Percentiles rank a stretch among this genome's conserved stretches.
These are phyloP conservation scores for Daldinia childiae DNA, from an alignment of 495 filamentous ascomycete species.

Conservation along the genomic window DNA sequence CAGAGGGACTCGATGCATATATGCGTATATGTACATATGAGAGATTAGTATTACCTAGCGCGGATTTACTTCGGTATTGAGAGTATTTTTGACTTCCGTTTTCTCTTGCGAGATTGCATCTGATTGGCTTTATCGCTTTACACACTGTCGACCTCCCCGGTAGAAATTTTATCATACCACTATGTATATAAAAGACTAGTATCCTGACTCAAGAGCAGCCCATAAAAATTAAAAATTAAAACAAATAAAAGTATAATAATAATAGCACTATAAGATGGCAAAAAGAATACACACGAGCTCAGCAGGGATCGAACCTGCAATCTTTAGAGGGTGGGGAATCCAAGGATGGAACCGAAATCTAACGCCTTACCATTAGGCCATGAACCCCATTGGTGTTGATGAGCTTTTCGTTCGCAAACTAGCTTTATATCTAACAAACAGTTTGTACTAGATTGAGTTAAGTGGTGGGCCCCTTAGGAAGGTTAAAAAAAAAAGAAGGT, in stretches of 20 bases:
- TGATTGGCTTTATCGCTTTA: conserved; percentile 16
- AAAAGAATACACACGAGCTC: conserved; percentile 25
- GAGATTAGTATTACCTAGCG: not conserved
- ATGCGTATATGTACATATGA: not conserved
- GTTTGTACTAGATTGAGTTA: not conserved
- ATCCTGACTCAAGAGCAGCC: not conserved
- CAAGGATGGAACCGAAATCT: conserved; percentile 31
- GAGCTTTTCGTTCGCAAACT: not conserved
- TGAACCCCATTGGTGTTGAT: conserved; percentile 21
- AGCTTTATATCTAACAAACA: not conserved
- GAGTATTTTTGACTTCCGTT: conserved; percentile 7
- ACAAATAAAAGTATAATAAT: not conserved
- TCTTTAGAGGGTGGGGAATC: conserved; percentile 29
- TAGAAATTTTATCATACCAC: not conserved
- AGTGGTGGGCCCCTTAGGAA: not conserved
- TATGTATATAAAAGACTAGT: not conserved
- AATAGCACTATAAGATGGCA: not conserved
- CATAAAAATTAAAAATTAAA: not conserved
- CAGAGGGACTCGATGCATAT: too few species aligned
- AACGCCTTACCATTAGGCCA: conserved; percentile 41
- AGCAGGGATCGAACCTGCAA: conserved; percentile 46
- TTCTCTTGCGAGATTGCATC: conserved; percentile 7
- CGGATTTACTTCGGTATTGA: not conserved
- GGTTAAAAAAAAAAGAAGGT: not conserved
- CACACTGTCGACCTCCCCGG: not conserved